Percentiles rank a stretch among this genome's conserved stretches.
phyloP scores from a whole-genome alignment of 805 yeast species.

The Metschnikowia orientalis region DNA sequence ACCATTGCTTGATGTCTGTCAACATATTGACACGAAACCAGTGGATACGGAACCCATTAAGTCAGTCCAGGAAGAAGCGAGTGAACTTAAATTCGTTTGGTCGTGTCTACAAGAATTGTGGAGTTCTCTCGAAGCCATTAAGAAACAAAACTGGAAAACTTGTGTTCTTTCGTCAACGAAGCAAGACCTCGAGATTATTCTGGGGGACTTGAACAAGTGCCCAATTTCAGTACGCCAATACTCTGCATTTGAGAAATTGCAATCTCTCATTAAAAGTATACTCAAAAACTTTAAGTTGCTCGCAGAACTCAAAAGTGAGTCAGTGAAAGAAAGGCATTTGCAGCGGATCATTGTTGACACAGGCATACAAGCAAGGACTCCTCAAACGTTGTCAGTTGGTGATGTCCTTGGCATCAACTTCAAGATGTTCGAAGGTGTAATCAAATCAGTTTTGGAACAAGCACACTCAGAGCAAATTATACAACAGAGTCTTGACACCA shows the following conservation, averaged over 20 bases:
- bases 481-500: conserved; percentile 49
- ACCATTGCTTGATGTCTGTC: conserved; percentile 18
- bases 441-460: conserved; percentile 49
- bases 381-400: conserved; percentile 42
- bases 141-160: conserved; percentile 45
- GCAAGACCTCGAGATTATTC: conserved; percentile 46
- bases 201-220: conserved; percentile 43
- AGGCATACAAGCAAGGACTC: conserved; percentile 19
- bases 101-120: conserved; percentile 49
- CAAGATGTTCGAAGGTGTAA: conserved; percentile 35
- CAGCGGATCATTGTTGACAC: conserved; percentile 36
- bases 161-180: conserved; percentile 44
- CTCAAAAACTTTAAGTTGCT: conserved; percentile 38
- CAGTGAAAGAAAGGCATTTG: conserved; percentile 70
- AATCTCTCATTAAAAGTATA: conserved; percentile 38
- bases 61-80: conserved; percentile 43
- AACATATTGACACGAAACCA: conserved; percentile 30
- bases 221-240: conserved; percentile 62
- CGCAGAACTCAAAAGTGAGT: conserved; percentile 48
- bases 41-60: conserved; percentile 24
- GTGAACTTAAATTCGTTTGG: conserved; percentile 63
- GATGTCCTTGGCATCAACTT: conserved; percentile 61
- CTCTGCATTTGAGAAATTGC: conserved; percentile 61
- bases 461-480: conserved; percentile 73
- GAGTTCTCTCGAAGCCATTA: conserved; percentile 41